Conservation (phyloP, 2,329 filamentous ascomycete genomes). For the Penicillium sumatraense region DNA sequence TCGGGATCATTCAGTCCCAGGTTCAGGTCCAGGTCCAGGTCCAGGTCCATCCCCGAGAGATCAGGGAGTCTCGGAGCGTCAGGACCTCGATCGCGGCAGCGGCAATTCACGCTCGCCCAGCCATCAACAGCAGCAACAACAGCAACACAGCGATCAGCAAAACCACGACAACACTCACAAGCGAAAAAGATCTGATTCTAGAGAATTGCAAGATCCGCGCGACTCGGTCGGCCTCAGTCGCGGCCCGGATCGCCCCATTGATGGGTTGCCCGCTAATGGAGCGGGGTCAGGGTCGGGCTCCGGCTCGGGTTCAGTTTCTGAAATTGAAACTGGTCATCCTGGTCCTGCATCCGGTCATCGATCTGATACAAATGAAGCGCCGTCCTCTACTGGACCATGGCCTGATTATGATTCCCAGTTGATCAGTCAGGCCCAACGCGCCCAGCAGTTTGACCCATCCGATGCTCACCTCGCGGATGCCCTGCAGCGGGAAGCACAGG, state of each 20-base stretch:
- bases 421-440: conserved; percentile 53
- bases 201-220: conserved; percentile 50
- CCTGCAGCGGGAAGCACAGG: conserved; percentile 55
- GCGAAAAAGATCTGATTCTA: conserved; percentile 70
- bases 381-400: conserved; percentile 38
- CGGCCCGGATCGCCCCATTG: conserved; percentile 46
- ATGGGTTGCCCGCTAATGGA: conserved; percentile 30
- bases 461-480: conserved; percentile 58
- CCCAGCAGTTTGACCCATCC: conserved; percentile 49
- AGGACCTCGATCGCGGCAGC: conserved; percentile 21
- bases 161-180: conserved; percentile 41
- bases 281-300: conserved; percentile 24
- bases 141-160: conserved; percentile 43
- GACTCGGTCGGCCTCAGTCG: conserved; percentile 27
- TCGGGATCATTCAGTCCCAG: not conserved
- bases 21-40: not conserved
- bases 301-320: conserved; percentile 24
- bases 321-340: conserved; percentile 22
- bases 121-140: conserved; percentile 30
- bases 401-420: conserved; percentile 46
- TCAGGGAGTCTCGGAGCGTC: not conserved
- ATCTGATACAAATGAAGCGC: conserved; percentile 36
- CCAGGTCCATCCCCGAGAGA: not conserved
- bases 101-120: conserved; percentile 33
- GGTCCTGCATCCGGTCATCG: conserved; percentile 27